These are phyloP conservation scores for Thraustochytrium sp. DNA, from an alignment of 352 stramenopile genomes.

Conservation along the genomic window DNA sequence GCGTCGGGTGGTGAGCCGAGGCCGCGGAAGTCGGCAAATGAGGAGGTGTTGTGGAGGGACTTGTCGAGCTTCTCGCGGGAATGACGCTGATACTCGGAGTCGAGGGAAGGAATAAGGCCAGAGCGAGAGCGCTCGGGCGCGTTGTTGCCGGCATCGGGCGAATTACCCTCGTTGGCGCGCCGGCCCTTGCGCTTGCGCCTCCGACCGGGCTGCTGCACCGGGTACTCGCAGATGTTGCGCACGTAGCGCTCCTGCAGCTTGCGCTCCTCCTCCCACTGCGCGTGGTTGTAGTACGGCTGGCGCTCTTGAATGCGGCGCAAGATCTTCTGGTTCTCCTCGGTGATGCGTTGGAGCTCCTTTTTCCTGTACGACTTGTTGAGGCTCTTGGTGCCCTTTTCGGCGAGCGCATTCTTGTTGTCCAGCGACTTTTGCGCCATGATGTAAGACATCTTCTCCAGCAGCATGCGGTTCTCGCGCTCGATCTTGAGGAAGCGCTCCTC, in stretches of 20 bases:
- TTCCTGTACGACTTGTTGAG: constrained; percentile 60
- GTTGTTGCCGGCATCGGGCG: background rate
- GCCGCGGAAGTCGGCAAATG: background rate
- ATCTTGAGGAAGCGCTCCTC: constrained; percentile 88
- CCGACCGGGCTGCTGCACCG: background rate
- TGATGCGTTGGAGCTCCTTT: constrained; percentile 65
- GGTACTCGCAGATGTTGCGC: constrained; percentile 50
- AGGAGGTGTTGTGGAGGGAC: background rate
- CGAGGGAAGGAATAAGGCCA: constrained; percentile 6
- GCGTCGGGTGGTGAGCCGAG: background rate
- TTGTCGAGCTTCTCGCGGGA: background rate
- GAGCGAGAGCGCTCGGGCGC: background rate
- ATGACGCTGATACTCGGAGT: background rate
- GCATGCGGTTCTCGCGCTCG: constrained; percentile 89
- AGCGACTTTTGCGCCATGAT: constrained; percentile 68
- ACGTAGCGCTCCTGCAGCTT: constrained; percentile 45
- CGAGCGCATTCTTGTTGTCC: constrained; percentile 53
- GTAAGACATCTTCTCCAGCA: constrained; percentile 93
- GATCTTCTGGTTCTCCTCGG: constrained; percentile 61
- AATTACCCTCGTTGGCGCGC: background rate
- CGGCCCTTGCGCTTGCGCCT: background rate
- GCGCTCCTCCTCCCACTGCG: constrained; percentile 46
- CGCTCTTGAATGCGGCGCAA: constrained; percentile 42
- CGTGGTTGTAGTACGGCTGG: constrained; percentile 48
- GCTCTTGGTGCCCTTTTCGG: constrained; percentile 55